A percentile compares a stretch with the other conserved stretches of the same genome.
Evolutionary conservation across 1,139 yeast genomes (phyloP).

Genomic region (Saccharomyces hybrid): DNA sequence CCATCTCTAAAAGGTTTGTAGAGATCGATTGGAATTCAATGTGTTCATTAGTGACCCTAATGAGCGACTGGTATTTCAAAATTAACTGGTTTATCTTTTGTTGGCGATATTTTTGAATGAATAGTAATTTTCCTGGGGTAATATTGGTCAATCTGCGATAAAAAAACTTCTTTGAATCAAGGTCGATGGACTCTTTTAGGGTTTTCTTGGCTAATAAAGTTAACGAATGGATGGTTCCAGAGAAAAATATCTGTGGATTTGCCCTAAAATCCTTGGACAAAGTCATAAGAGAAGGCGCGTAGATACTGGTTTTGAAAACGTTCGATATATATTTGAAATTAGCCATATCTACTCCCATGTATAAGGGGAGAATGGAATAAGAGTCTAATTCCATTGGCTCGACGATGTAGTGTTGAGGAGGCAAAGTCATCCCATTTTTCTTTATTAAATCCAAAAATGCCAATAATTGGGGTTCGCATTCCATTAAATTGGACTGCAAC

Average conservation of each 20-base stretch:
- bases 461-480: background rate
- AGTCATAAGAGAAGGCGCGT: conserved; percentile 10
- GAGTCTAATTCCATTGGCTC: conserved; percentile 7
- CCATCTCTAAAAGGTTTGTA: conserved; percentile 14
- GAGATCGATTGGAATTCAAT: conserved; percentile 24
- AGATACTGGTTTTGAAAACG: conserved; percentile 12
- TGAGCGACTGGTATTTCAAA: conserved; percentile 24
- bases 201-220: conserved; percentile 16
- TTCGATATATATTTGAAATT: conserved; percentile 11
- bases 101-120: conserved; percentile 14
- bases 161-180: conserved; percentile 11
- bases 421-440: background rate
- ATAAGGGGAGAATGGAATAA: conserved; percentile 7
- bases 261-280: conserved; percentile 1
- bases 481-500: background rate
- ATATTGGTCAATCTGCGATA: conserved; percentile 15
- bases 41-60: conserved; percentile 14
- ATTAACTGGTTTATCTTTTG: conserved; percentile 19
- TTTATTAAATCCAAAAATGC: background rate
- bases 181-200: conserved; percentile 6
- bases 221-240: conserved; percentile 15
- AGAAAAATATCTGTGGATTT: conserved; percentile 13
- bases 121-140: conserved; percentile 22
- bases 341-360: conserved; percentile 14
- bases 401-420: background rate